These are phyloP conservation scores for Puya raimondii DNA, from an alignment of 176 grass and related monocot species.

Conservation along the genomic window DNA sequence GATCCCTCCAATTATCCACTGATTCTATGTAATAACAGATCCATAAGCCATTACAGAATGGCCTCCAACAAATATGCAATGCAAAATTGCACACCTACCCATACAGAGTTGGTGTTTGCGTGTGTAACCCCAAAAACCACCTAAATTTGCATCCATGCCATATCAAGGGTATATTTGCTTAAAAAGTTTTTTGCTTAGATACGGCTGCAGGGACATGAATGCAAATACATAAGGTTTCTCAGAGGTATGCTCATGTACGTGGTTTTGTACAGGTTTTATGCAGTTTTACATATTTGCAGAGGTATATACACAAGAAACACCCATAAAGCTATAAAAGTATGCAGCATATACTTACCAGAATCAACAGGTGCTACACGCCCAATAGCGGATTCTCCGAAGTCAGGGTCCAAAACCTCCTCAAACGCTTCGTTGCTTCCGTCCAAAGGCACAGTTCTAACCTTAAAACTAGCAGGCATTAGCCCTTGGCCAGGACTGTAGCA, in stretches of 20 bases:
- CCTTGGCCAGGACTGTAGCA: slow-evolving; percentile 91
- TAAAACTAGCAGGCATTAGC: slow-evolving; percentile 98
- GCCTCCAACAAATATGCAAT: too few species aligned
- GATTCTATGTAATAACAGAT: not conserved
- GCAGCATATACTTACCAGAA: slow-evolving; percentile 53
- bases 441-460: slow-evolving; percentile 85
- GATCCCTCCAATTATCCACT: not conserved
- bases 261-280: too few species aligned
- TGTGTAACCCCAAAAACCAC: too few species aligned
- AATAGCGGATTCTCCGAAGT: slow-evolving; percentile 94
- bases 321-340: not conserved
- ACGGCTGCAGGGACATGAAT: not conserved
- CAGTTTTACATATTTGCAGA: too few species aligned
- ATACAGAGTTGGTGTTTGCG: too few species aligned
- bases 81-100: too few species aligned
- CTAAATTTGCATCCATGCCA: too few species aligned
- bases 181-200: too few species aligned
- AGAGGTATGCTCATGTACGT: too few species aligned
- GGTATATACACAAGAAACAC: too few species aligned
- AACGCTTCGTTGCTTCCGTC: slow-evolving; percentile 91
- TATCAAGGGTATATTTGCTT: too few species aligned
- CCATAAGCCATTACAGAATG: not conserved
- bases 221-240: not conserved
- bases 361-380: slow-evolving; percentile 94
- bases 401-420: slow-evolving; percentile 95